Evolutionary conservation across 805 yeast genomes (phyloP).

Genomic region (Starmerella riodocensis): DNA sequence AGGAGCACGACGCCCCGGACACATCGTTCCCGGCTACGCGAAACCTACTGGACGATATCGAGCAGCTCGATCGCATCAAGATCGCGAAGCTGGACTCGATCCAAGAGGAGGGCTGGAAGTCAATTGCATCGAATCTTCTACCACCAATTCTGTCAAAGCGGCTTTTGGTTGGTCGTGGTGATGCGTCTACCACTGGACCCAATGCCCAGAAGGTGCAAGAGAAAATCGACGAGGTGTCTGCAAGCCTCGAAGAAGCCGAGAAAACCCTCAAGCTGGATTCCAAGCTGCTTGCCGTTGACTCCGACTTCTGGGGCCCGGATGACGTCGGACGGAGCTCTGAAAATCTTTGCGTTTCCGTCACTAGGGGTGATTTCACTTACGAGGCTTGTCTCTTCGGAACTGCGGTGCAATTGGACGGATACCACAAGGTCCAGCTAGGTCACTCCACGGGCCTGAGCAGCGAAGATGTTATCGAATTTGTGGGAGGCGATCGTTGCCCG

Average conservation of each 20-base stretch:
- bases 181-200: neutral
- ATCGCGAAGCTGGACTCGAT: constrained; percentile 1
- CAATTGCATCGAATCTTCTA: neutral
- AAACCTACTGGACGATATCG: constrained; percentile 1
- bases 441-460: constrained; percentile 20
- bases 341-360: constrained; percentile 35
- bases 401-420: constrained; percentile 36
- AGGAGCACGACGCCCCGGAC: constrained; percentile 16
- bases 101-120: neutral
- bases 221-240: neutral
- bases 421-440: constrained; percentile 44
- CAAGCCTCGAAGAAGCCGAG: constrained; percentile 7
- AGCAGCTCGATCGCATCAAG: constrained; percentile 8
- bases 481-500: constrained; percentile 75
- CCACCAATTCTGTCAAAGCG: constrained; percentile 1
- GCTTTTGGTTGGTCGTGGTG: neutral
- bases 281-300: constrained; percentile 6
- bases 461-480: constrained; percentile 32
- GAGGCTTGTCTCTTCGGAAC: constrained; percentile 45
- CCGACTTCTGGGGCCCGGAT: constrained; percentile 38
- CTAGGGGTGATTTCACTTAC: constrained; percentile 57
- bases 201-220: constrained; percentile 3
- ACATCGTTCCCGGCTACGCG: neutral
- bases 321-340: constrained; percentile 51
- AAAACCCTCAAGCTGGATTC: constrained; percentile 18